Evolutionary conservation across 2,329 filamentous ascomycete species (phyloP).

Genomic region (Fusarium poae): DNA sequence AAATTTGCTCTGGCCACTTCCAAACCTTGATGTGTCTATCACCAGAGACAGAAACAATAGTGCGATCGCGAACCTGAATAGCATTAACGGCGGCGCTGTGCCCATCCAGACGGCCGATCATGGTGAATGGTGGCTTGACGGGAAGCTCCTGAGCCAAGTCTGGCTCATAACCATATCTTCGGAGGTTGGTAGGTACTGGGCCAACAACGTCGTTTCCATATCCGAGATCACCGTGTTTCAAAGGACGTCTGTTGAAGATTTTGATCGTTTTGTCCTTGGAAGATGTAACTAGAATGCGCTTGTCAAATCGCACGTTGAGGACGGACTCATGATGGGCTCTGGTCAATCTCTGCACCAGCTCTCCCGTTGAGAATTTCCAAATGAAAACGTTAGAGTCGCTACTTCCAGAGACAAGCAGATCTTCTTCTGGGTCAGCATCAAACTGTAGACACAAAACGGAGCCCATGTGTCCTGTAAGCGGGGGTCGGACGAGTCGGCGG

Average conservation of each 20-base stretch:
- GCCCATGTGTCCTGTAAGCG: slow-evolving; percentile 80
- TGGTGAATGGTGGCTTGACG: slow-evolving; percentile 74
- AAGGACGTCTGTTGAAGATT: slow-evolving; percentile 84
- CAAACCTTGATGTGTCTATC: slow-evolving; percentile 95
- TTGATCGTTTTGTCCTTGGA: slow-evolving; percentile 98
- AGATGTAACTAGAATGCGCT: slow-evolving; percentile 91
- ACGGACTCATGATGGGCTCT: slow-evolving; percentile 91
- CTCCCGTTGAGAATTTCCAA: slow-evolving; percentile 93
- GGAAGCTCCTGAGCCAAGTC: slow-evolving; percentile 62
- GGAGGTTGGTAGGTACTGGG: slow-evolving; percentile 65
- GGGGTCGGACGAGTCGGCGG: slow-evolving; percentile 78
- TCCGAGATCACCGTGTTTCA: slow-evolving; percentile 72
- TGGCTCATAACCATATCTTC: slow-evolving; percentile 67
- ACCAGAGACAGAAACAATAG: slow-evolving; percentile 94
- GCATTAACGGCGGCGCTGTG: slow-evolving; percentile 95
- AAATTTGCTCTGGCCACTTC: slow-evolving; percentile 85
- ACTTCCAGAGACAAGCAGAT: slow-evolving; percentile 94
- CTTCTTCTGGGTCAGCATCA: slow-evolving; percentile 86
- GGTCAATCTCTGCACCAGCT: slow-evolving; percentile 80
- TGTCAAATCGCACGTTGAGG: slow-evolving; percentile 92
- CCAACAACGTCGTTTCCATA: slow-evolving; percentile 63
- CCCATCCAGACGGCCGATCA: slow-evolving; percentile 84
- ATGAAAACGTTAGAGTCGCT: slow-evolving; percentile 92
- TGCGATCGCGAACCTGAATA: slow-evolving; percentile 86
- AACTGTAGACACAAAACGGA: slow-evolving; percentile 97